Evolutionary conservation across 2,329 filamentous ascomycete species (phyloP), one percentile per base, ranked within the genome.

Genomic region (Fusarium subglutinans): DNA sequence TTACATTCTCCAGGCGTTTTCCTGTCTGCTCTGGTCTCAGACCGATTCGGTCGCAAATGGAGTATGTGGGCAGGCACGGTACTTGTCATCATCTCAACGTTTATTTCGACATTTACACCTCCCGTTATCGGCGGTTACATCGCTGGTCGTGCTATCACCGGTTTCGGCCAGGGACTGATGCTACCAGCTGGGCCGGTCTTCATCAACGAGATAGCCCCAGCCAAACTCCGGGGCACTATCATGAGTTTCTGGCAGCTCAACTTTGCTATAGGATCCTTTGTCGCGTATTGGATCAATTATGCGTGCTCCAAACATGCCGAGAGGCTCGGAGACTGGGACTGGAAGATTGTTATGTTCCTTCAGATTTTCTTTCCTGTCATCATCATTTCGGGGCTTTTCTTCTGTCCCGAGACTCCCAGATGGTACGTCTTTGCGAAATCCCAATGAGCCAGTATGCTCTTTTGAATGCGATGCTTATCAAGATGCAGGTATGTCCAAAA

Each of bases 301-400:
- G 90, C 87, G 10, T 89, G 88, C 78, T 86, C 86, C 45, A 85
- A 89, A 74, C 83, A 91, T 80, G 82, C 84, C 30, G 74, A 82
- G 33, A 82, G 73, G 18, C 86, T 93, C 8, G 91, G 91, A 28
- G 85, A 93, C 72, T 93, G 91, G 91, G 90, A 93, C 80, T 93
- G 91, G 91, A 89, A 87, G 76, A 88, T 92, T 83, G 90, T 93
- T 17, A 88, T 93, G 70, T 89, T 94, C 66, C 93, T 93, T 84
- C 91, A 93, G 80, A 84, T 92, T 40, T 80, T 93, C 18, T 87
- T 92, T 33, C 91, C 92, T 2, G 66, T 86, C 43, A 77, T 93
- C 63, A 91, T 93, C 78, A 82, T 92, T 18, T 73, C 81, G 4
- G 85, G 90, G 26, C 83, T 93, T n/a, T 90, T 90, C 30, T 91